These are phyloP conservation scores for Musa balbisiana DNA, from an alignment of 202 grass and related monocot species.

Conservation along the genomic window DNA sequence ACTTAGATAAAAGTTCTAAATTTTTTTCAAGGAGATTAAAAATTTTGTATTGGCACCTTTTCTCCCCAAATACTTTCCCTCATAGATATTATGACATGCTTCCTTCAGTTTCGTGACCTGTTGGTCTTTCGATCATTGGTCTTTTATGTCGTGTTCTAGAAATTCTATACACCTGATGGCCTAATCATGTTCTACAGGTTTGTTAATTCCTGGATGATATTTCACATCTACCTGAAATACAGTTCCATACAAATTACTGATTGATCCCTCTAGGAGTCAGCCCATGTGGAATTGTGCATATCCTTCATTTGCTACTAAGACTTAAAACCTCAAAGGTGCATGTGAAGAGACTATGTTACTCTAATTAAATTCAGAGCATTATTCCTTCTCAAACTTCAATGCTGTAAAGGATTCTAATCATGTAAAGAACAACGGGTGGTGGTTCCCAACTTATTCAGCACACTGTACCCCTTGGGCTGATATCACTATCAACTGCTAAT, in stretches of 20 bases:
- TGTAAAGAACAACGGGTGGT: background rate
- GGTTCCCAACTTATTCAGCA: background rate
- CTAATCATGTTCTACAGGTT: background rate
- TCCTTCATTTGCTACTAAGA: background rate
- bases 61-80: background rate
- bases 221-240: background rate
- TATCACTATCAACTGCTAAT: background rate
- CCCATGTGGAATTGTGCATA: no score
- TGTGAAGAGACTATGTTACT: background rate
- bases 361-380: background rate
- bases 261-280: background rate
- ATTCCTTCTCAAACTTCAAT: background rate
- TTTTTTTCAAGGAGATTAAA: background rate
- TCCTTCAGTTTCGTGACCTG: no score
- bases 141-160: no score
- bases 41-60: background rate
- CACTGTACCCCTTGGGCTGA: background rate
- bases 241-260: background rate
- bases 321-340: background rate
- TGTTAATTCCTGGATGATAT: background rate
- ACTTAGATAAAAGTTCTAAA: no score
- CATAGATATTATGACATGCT: background rate
- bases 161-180: no score
- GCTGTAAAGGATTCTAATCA: background rate
- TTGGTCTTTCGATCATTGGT: background rate